Evolutionary conservation across 2,329 filamentous ascomycete species (phyloP).

Genomic region (Sporothrix inflata): DNA sequence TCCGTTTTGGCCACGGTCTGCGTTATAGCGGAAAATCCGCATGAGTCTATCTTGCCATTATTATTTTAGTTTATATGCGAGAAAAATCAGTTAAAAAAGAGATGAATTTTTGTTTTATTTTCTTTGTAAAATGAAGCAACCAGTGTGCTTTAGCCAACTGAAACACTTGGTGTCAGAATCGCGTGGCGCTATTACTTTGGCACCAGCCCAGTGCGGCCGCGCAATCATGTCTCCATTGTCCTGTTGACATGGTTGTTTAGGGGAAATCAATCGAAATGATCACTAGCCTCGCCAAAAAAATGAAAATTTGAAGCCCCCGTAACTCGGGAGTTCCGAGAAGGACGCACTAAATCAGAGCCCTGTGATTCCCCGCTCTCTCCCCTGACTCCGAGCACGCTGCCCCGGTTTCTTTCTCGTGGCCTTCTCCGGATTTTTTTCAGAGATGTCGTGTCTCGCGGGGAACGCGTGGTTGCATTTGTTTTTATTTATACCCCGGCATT

Average conservation of each 20-base stretch:
- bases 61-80: neutral
- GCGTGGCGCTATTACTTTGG: neutral
- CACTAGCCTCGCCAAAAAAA: neutral
- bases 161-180: neutral
- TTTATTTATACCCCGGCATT: neutral
- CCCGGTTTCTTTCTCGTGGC: neutral
- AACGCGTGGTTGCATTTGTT: neutral
- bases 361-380: neutral
- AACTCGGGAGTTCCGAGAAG: conserved; percentile 4
- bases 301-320: neutral
- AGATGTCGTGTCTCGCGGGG: neutral
- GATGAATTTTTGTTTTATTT: no score
- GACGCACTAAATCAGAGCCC: neutral
- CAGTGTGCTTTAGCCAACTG: no score
- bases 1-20: neutral
- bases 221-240: neutral
- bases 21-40: neutral
- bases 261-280: no score
- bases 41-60: neutral
- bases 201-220: neutral
- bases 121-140: no score
- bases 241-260: neutral
- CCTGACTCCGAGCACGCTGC: neutral
- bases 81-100: no score
- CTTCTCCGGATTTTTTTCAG: neutral